Base-by-base conservation (phyloP, 2,329 filamentous ascomycete species). In the Macrophomina phaseolina region DNA sequence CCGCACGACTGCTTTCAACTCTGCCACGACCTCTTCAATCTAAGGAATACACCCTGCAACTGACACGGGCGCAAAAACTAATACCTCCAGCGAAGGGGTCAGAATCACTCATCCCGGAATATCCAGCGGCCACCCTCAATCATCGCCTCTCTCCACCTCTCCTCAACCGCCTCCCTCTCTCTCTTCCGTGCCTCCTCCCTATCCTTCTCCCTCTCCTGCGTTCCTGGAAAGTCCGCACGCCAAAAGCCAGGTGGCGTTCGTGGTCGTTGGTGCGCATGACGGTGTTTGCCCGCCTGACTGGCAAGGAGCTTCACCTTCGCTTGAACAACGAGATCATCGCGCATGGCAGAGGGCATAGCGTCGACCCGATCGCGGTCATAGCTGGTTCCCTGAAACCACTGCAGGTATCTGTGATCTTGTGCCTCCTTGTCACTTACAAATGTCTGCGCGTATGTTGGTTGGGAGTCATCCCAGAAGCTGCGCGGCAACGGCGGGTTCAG, bases 201-300 rank as follows among this genome's bases (percentile, higher is more conserved):
- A 72, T 94, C 88, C 63, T 83, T 81, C 71, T 87, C 82, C 34
- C 89, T 79, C 78, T 97, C 92, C 76, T 98, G 95, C 1, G 95
- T 97, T 32, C 82, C 88, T 1, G 94, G 94, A 76, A 99, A 97
- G 71, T 97, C 94, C 1, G 90, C 86, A 64, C 92, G 85, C 95
- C 95, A 99, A 76, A 92, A 98, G 0, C 93, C 94, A 1, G 93
- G 92, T 12, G 95, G 94, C 9, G 91, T 92, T 52, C 81, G 83
- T 69, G 87, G 85, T 61, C 93, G 86, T 68, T 89, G 86, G 77
- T 90, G 93, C 34, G 88, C 85, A 71, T 94, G 87, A 66, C 91
- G 86, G 78, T 97, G 94, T 75, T 85, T 92, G 5, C 93, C 93
- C 76, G 87, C 88, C 68, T 87, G 85, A 73, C 94, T 89, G 1